Evolutionary conservation across 2,329 filamentous ascomycete species (phyloP).

Genomic region (Calycina herbarum): DNA sequence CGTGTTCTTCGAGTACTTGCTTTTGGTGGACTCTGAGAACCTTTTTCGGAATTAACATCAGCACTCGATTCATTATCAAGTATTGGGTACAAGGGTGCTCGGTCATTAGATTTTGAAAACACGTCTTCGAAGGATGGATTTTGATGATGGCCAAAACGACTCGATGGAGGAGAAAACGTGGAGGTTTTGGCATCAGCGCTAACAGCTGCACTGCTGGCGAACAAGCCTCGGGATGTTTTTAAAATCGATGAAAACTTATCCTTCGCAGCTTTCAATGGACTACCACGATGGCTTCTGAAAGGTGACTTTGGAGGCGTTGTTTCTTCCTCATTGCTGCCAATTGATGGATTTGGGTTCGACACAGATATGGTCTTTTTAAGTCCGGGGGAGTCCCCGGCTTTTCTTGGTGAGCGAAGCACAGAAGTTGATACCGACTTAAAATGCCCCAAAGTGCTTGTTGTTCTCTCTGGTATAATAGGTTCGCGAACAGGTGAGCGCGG

Average conservation of each 20-base stretch:
- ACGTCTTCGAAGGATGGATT: constrained; percentile 49
- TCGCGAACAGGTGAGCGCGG: constrained; percentile 35
- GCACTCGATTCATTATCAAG: constrained; percentile 40
- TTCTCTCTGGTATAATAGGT: constrained; percentile 29
- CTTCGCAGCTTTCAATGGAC: constrained; percentile 87
- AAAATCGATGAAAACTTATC: constrained; percentile 89
- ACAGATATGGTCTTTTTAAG: constrained; percentile 61
- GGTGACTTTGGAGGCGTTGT: constrained; percentile 51
- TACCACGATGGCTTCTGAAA: constrained; percentile 62
- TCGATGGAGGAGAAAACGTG: constrained; percentile 54
- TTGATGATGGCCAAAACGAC: constrained; percentile 46
- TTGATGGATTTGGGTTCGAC: constrained; percentile 55
- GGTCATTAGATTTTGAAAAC: constrained; percentile 39
- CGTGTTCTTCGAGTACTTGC: constrained; percentile 48
- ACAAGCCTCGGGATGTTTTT: constrained; percentile 81
- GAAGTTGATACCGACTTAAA: constrained; percentile 66
- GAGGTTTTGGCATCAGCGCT: constrained; percentile 63
- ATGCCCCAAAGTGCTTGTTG: constrained; percentile 46
- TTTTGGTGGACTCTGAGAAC: constrained; percentile 29
- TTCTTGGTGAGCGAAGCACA: constrained; percentile 52
- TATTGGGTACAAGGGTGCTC: constrained; percentile 45
- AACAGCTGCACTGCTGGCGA: constrained; percentile 71
- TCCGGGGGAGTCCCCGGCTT: constrained; percentile 37
- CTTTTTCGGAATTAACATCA: constrained; percentile 17
- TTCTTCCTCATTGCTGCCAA: constrained; percentile 45